These are phyloP conservation scores for Aspergillus fumigatiaffinis DNA, from an alignment of 2,329 filamentous ascomycete genomes.

Conservation along the genomic window DNA sequence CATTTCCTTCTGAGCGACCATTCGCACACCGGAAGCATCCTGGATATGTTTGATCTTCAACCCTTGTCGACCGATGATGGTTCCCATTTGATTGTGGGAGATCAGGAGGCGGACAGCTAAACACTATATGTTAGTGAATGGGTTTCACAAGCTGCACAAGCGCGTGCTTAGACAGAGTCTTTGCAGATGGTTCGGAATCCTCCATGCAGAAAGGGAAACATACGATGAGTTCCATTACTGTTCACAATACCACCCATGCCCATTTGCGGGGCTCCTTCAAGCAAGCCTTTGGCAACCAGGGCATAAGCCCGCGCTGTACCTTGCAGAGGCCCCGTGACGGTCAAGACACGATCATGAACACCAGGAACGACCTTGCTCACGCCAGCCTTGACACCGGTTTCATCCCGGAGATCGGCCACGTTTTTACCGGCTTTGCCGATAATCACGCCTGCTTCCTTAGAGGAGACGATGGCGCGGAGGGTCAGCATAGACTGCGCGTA, in stretches of 20 bases:
- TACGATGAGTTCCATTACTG: constrained; percentile 92
- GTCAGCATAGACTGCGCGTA: constrained; percentile 91
- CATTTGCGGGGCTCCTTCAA: constrained; percentile 91
- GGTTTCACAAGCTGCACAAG: neutral
- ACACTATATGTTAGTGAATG: constrained; percentile 13
- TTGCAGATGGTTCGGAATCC: neutral
- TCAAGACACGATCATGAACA: constrained; percentile 94
- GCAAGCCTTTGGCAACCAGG: constrained; percentile 82
- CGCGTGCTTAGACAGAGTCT: neutral
- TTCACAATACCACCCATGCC: constrained; percentile 90
- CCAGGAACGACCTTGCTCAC: constrained; percentile 98
- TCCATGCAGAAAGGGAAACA: constrained; percentile 37
- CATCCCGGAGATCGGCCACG: constrained; percentile 91
- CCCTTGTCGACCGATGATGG: constrained; percentile 93
- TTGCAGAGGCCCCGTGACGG: constrained; percentile 85
- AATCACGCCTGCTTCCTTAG: constrained; percentile 97
- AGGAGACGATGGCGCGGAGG: constrained; percentile 94
- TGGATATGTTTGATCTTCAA: constrained; percentile 99
- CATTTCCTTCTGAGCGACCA: constrained; percentile 99
- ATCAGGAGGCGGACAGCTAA: constrained; percentile 95
- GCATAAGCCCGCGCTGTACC: constrained; percentile 89
- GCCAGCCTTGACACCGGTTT: constrained; percentile 95
- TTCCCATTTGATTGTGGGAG: constrained; percentile 99
- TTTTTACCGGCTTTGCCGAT: constrained; percentile 99
- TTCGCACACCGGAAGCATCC: constrained; percentile 91